Conservation (phyloP, 2,329 filamentous ascomycete species). For the Paradendryphiella salina region DNA sequence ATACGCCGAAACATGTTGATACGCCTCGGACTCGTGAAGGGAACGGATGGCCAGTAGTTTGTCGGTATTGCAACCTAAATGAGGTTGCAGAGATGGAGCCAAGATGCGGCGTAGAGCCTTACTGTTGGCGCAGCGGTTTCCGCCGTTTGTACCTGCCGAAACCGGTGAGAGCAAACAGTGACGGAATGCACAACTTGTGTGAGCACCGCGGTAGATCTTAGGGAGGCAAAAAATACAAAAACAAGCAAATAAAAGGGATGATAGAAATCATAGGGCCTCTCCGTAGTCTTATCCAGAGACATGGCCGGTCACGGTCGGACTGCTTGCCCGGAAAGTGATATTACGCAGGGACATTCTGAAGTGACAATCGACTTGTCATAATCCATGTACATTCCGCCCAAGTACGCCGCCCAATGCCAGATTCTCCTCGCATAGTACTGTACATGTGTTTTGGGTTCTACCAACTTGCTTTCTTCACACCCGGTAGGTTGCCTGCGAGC, state of each 20-base stretch:
- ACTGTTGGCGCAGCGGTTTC: constrained; percentile 1
- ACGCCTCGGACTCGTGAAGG: background rate
- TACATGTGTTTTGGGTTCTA: constrained; percentile 52
- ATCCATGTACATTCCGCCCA: constrained; percentile 14
- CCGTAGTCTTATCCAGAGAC: background rate
- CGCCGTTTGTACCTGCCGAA: constrained; percentile 17
- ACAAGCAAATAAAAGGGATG: too few species aligned
- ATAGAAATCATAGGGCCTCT: too few species aligned
- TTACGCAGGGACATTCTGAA: background rate
- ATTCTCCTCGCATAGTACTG: constrained; percentile 17
- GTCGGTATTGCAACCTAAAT: background rate
- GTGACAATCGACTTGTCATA: constrained; percentile 14
- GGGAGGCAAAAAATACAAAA: too few species aligned
- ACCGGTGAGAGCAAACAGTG: constrained; percentile 21
- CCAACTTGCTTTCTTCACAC: constrained; percentile 96
- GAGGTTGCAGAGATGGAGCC: constrained; percentile 3
- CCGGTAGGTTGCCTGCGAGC: constrained; percentile 79
- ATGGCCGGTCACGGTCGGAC: too few species aligned
- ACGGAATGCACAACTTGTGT: constrained; percentile 10
- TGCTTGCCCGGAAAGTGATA: too few species aligned
- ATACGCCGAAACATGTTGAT: constrained; percentile 74
- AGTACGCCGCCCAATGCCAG: constrained; percentile 40
- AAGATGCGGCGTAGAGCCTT: background rate
- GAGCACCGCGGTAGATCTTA: too few species aligned
- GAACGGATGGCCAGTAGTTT: too few species aligned